Base-by-base conservation (phyloP, 495 filamentous ascomycete genomes). In the Penicillium tannophilum region DNA sequence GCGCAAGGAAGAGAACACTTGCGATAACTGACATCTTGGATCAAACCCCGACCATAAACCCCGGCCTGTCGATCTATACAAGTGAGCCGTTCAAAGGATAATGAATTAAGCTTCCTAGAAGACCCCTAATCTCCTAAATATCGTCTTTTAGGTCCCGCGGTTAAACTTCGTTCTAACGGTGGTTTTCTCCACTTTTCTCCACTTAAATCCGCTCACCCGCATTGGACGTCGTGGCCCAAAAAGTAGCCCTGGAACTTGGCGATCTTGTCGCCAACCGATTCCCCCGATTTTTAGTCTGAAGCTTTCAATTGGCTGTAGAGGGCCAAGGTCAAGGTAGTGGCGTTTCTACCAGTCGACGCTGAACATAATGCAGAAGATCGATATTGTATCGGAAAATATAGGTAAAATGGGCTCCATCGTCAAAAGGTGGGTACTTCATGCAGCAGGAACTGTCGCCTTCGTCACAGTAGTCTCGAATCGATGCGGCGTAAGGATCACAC, bases 391-490 rank as follows among this genome's bases (percentile, higher is more conserved):
- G 49, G 30, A 61, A 55, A 42, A 64, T 64, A 35, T 64, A 64
- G 1, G 55, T 39, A 19, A 56, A 59, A n/a, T 64, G 62, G 2
- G 62, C 31, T 1, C 45, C 51, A 19, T 61, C 39, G 19, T 44
- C 48, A 1, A 39, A 31, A 1, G 58, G 47, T n/a, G 55, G 56
- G 11, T 57, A 48, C 11, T 35, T 42, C 26, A 62, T 43, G 50
- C 68, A 71, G 36, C 68, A 71, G 48, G 60, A 48, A 1, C 39
- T 30, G 44, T 69, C 68, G 23, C 61, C 66, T 2, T 57, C 53
- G 44, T 71, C 68, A 28, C 68, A 71, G 52, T 71, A 71, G 49
- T 52, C 62, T 2, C 63, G 59, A 5, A 71, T 51, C 1, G 65
- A 66, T 0, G 20, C 19, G 12, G 48, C 49, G 14, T 43, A 71